Base-by-base conservation (phyloP, 768 basidiomycete genomes). In the Hericium alpestre region DNA sequence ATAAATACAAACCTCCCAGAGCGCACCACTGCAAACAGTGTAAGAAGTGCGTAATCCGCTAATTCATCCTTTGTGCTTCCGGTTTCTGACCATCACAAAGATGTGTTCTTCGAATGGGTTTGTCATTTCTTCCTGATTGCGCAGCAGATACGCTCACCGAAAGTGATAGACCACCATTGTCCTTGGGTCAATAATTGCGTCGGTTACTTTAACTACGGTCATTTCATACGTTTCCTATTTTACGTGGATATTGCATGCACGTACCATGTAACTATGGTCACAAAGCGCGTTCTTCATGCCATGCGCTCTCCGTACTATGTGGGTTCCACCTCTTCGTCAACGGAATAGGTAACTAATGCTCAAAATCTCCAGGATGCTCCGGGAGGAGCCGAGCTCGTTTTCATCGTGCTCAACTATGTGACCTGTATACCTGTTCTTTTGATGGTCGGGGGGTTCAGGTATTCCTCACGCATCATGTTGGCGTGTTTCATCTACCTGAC, bases 151-250 rank as follows among this genome's bases (percentile, higher is more conserved):
- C 53, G 12, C 23, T 53, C 52, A 43, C 13, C 38, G 12, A 41
- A 51, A 43, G 54, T 55, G 58, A 66, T 23, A 91, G 90, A 93
- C 67, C 90, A 93, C 65, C 90, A 93, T 65, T 92, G 90, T 67
- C 91, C 90, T 7, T 94, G 90, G 92, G 82, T 93, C 37, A 86
- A 92, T 69, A 97, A 93, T 64, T 95, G 94, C 65, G 87, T 99
- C 60, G 96, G 96, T 0, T 86, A 92, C 68, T 82, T 77, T 72
- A 99, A 97, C 69, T 85, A 96, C 61, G 87, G 87, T 1, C 79
- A 90, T 70, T 92, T 92, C 64, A 73, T 96, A 53, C 87, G 93
- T 18, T 98, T 97, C 73, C 79, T 97, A 0, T 87, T 94, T 71
- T 95, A 79, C 63, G 93, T 97, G 54, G 91, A 96, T 66, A 16